These are phyloP conservation scores for Blepharisma japonicum DNA, from an alignment of 73 alveolate species.

Conservation along the genomic window DNA sequence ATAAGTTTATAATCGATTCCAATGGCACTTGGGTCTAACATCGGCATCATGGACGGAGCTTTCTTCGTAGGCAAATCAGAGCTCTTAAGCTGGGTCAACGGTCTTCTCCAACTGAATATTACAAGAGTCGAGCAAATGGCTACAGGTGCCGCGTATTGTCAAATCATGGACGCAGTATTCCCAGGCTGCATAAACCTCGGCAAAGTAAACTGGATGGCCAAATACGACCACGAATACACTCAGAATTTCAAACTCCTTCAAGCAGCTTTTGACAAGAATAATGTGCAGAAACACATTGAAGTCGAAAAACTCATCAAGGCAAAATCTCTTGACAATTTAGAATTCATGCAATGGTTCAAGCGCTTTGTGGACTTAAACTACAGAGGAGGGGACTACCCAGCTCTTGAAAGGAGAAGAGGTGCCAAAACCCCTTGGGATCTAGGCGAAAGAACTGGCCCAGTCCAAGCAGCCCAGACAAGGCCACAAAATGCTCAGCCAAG, in stretches of 20 bases:
- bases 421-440: constrained; percentile 22
- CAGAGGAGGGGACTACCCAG: constrained; percentile 73
- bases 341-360: constrained; percentile 89
- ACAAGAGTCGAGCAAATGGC: constrained; percentile 79
- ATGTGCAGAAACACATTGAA: constrained; percentile 77
- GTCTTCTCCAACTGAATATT: constrained; percentile 58
- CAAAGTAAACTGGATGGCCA: constrained; percentile 90
- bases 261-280: constrained; percentile 75
- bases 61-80: constrained; percentile 84
- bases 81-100: constrained; percentile 73
- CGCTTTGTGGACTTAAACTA: constrained; percentile 69
- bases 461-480: neutral
- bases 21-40: neutral
- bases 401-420: constrained; percentile 82
- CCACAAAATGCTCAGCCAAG: neutral
- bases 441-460: neutral
- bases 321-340: constrained; percentile 87
- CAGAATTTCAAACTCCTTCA: constrained; percentile 83
- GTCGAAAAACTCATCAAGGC: constrained; percentile 78
- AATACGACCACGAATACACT: constrained; percentile 86
- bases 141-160: constrained; percentile 84
- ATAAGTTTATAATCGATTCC: too few species aligned
- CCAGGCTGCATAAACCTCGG: constrained; percentile 79
- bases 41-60: constrained; percentile 89
- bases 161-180: constrained; percentile 82